These are phyloP conservation scores for Vigna reflexopilosa DNA, from an alignment of 306 rosid genomes.

Conservation along the genomic window DNA sequence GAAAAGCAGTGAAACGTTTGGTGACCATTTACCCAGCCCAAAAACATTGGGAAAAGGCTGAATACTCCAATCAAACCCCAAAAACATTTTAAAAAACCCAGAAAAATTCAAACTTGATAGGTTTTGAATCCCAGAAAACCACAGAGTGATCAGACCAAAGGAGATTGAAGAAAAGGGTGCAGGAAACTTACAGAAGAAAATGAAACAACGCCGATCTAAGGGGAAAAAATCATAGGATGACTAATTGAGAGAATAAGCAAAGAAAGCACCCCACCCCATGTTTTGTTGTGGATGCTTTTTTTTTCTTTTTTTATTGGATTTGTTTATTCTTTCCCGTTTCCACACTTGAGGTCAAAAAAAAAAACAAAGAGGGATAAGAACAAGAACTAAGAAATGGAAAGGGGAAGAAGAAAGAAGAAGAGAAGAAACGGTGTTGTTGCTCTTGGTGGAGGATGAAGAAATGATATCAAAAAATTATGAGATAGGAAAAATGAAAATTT, in stretches of 20 bases:
- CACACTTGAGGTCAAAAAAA: constrained; percentile 14
- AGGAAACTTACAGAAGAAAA: constrained; percentile 39
- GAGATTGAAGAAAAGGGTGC: constrained; percentile 15
- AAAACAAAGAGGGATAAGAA: constrained; percentile 40
- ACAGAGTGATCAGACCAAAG: constrained; percentile 50
- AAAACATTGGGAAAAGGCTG: neutral
- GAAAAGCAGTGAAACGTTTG: neutral
- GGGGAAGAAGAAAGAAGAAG: constrained; percentile 24
- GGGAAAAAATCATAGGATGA: constrained; percentile 37
- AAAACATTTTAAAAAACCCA: neutral
- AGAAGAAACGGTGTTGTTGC: constrained; percentile 39
- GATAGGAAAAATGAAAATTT: constrained; percentile 19
- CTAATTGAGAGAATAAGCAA: constrained; percentile 42
- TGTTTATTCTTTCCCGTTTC: constrained; percentile 17
- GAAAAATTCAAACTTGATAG: constrained; percentile 42
- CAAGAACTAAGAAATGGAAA: constrained; percentile 54
- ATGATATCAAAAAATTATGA: constrained; percentile 44
- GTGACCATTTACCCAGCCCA: constrained; percentile 20
- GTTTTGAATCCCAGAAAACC: constrained; percentile 42
- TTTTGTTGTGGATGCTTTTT: constrained; percentile 26
- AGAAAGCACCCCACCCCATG: constrained; percentile 32
- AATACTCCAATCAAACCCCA: constrained; percentile 39
- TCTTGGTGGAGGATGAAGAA: constrained; percentile 52
- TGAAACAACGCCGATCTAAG: constrained; percentile 55
- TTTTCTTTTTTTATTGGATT: neutral